Conservation (phyloP, 495 filamentous ascomycete genomes). For the Hypoxylon crocopeplum region DNA sequence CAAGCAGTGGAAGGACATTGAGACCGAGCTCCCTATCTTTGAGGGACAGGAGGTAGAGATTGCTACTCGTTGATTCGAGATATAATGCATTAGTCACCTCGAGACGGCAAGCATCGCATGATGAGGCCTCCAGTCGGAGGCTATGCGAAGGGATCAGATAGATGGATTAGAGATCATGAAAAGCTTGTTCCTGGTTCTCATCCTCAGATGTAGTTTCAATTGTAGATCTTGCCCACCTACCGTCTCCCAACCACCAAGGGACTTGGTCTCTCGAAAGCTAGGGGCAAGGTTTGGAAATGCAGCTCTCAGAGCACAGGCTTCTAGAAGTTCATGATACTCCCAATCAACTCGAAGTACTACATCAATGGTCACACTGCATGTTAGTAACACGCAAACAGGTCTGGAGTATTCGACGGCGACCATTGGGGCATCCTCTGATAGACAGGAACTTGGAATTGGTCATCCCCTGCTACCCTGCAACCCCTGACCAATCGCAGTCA, state of each 20-base stretch:
- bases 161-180: constrained; percentile 20
- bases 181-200: constrained; percentile 12
- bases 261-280: not conserved
- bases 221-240: constrained; percentile 22
- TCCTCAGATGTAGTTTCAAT: constrained; percentile 26
- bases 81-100: constrained; percentile 2
- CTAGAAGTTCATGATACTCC: not conserved
- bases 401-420: too few relatives aligned
- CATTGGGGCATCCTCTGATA: too few relatives aligned
- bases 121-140: constrained; percentile 15
- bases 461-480: constrained; percentile 6
- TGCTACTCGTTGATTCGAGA: constrained; percentile 19
- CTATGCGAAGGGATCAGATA: not conserved
- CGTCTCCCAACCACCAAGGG: not conserved
- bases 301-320: not conserved
- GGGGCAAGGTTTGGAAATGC: too few relatives aligned
- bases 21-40: constrained; percentile 66
- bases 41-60: constrained; percentile 61
- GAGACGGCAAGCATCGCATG: not conserved
- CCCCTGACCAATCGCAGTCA: constrained; percentile 15
- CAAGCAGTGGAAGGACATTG: constrained; percentile 68
- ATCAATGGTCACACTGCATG: too few relatives aligned
- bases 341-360: too few relatives aligned
- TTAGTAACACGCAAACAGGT: too few relatives aligned
- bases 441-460: too few relatives aligned